A percentile compares a stretch with the other conserved stretches of the same genome.
phyloP scores from a whole-genome alignment of 2,329 filamentous ascomycete species.

The Pseudogymnoascus sp. region DNA sequence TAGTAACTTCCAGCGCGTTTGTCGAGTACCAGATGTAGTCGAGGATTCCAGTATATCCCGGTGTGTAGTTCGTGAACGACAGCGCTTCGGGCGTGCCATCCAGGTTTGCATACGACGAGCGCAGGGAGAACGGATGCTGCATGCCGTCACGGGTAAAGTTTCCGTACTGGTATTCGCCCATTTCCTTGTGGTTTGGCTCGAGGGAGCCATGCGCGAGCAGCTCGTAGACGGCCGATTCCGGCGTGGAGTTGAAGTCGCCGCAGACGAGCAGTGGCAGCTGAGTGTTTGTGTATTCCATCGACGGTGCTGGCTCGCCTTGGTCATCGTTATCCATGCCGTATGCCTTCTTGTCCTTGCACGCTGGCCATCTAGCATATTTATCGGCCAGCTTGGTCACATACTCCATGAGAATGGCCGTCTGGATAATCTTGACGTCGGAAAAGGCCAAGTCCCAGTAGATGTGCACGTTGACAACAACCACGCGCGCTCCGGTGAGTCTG shows the following conservation, averaged over 20 bases:
- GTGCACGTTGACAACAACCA: constrained; percentile 92
- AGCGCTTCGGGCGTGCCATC: constrained; percentile 77
- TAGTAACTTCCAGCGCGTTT: constrained; percentile 59
- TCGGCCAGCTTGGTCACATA: constrained; percentile 80
- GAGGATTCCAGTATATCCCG: constrained; percentile 83
- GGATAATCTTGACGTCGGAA: constrained; percentile 92
- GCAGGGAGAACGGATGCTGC: constrained; percentile 86
- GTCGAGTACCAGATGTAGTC: constrained; percentile 98
- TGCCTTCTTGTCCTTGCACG: constrained; percentile 62
- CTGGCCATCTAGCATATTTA: constrained; percentile 70
- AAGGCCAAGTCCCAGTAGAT: constrained; percentile 88
- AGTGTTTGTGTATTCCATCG: constrained; percentile 78
- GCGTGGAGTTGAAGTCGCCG: constrained; percentile 91
- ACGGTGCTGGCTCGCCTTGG: constrained; percentile 63
- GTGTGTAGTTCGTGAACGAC: constrained; percentile 93
- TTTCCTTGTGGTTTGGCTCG: constrained; percentile 69
- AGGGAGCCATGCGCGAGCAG: constrained; percentile 76
- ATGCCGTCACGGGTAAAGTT: constrained; percentile 90
- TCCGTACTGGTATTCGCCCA: constrained; percentile 73
- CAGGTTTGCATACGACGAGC: constrained; percentile 79
- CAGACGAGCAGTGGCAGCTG: constrained; percentile 89
- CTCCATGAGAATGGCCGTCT: constrained; percentile 93
- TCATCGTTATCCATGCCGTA: constrained; percentile 38
- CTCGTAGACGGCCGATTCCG: constrained; percentile 84
- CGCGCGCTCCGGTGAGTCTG: constrained; percentile 74